Base-by-base conservation (phyloP, 1,139 yeast species). In the Magnusiomyces sp. region DNA sequence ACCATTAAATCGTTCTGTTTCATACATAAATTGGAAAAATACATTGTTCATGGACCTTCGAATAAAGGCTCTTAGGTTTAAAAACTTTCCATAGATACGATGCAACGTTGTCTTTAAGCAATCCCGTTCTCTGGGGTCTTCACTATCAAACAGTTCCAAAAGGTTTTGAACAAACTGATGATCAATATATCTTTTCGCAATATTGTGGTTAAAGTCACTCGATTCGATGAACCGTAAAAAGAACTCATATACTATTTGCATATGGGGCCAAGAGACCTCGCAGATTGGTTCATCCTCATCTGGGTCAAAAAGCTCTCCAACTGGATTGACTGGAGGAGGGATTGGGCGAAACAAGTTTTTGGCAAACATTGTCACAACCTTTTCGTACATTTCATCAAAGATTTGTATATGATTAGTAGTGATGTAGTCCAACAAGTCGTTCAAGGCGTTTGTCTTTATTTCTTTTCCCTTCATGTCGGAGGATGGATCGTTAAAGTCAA, bases 181-280 rank as follows among this genome's bases (percentile, higher is more conserved):
- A 67, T 92, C 97, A 60, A 92, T 89, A 64, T 81, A 90, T 59
- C 86, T 94, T 67, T 90, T 90, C 27, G 98, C 98, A 54, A 86
- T 74, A 55, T 88, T 89, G 62, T 90, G 96, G 63, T 88, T 88
- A 65, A 94, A 92, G 68, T 90, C 97, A 3, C 95, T 95, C 56
- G 92, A 82, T 68, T 92, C 98, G 55, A 92, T 83, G 68, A 92
- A 92, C 61, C 96, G 74, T 55, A 94, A 72, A 65, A 92, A 92
- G 62, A 92, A 88, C 66, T 92, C 97, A 70, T 94, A 92, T 42
- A 90, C 95, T 42, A 90, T 79, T 68, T 88, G 95, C 97, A 94
- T 92, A 66, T 92, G 99, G 3, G 98, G 96, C 99, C 99, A 92
- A 5, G 97, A 92, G 55, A 92, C 80, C 65, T 94, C 98, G 62